Evolutionary conservation across 768 basidiomycete genomes (phyloP), one percentile per base, ranked within the genome.

Genomic region (Kwoniella bestiolae): DNA sequence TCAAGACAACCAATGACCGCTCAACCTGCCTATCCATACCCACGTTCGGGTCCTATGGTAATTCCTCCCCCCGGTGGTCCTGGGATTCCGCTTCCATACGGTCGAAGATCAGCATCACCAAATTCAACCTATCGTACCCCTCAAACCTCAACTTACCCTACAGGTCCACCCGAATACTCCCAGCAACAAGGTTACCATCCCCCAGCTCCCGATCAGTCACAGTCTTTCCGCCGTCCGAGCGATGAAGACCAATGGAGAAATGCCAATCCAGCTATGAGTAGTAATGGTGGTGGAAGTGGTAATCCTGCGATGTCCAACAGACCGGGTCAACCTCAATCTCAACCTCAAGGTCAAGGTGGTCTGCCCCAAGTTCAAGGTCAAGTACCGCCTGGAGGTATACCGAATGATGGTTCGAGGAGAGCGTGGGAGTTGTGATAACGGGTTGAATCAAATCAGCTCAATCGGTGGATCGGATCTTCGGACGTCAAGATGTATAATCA

Each of bases 231-330:
- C 8, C 63, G 63, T 44, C 56, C 56, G 26, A 58, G 56, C 35
- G 63, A 65, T 23, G 63, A 65, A 12, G 56, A 65, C 7, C 56
- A 65, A 53, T 65, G 63, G 63, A 18, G 63, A 14, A 56, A 56
- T 50, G 55, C 46, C 3, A 52, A 25, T 29, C 26, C 44, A 50
- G 41, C 31, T 45, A 26, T 28, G 8, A 51, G 49, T 53, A 46
- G 50, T 11, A 52, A n/a, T 32, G 60, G 60, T 35, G 28, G 28
- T 29, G 34, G 21, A 38, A 28, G 4, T 7, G 60, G 50, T 6
- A n/a, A 11, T 29, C 29, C 26, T 31, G 0, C 53, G 53, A 35
- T 34, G 51, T 12, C 44, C 0, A 25, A 7, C 18, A 25, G 38
- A 57, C 21, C 14, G 12, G 38, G 26, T 56, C 53, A 32, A 56